Base-by-base conservation (phyloP, 257 asterid species). In the Datura wrightii region DNA sequence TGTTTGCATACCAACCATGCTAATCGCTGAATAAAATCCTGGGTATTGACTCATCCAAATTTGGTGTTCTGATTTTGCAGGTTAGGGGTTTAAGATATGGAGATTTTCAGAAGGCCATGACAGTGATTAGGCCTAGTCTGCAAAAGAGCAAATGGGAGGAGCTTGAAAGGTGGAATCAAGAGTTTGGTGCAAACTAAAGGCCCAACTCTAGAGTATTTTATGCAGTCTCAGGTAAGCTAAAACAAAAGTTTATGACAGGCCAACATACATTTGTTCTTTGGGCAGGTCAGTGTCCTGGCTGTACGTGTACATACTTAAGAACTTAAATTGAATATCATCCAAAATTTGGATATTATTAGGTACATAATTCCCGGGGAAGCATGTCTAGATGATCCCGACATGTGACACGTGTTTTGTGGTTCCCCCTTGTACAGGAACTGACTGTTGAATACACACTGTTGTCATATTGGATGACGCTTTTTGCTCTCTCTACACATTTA, bases 131-230 rank as follows among this genome's bases (percentile, higher is more conserved):
- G 55, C 98, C 99, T 18, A 96, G 99, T 90, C 91, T 96, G 84
- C 96, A 93, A 88, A 92, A 90, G 92, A 90, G 93, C 90, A 93
- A 93, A 90, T 96, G 99, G 99, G 91, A 89, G 85, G 99, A 96
- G 87, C 97, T 96, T 36, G 98, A 94, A 63, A 90, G 59, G 79
- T 96, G 99, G 99, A 96, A 96, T 84, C 88, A 86, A 72, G 97
- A 94, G 88, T 96, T 93, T 24, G 99, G 99, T 62, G 90, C 98
- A 31, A 93, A 87, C 89, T 94, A 90, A 92, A 63, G 6, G 46
- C 37, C 10, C 79, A 42, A 76, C 60, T 48, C 62, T 31, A 11
- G 81, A 74, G 10, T 24, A 13, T 46, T 39, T 15, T 13, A 8
- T 14, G 81, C 60, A 48, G 6, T 48, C n/a, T 74, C 59, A 48